Base-by-base conservation (phyloP, 768 basidiomycete species). In the Asterophora lycoperdoides region DNA sequence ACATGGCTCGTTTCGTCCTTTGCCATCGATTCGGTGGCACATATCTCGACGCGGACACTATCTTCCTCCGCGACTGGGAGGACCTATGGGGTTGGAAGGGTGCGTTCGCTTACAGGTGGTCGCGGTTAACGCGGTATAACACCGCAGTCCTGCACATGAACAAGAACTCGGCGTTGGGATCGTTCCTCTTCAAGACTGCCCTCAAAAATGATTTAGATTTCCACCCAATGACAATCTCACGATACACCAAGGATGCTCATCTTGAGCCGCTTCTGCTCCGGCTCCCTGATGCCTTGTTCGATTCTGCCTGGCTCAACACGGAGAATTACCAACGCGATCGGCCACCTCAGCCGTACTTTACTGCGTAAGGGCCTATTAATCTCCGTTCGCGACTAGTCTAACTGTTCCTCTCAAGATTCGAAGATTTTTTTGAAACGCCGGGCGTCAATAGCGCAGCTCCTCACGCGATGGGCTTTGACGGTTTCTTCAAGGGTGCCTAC, bases 41-140 rank as follows among this genome's bases (percentile, higher is more conserved):
- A 41, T 99, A 98, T 63, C 82, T 99, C 44, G 95, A 99, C 60
- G 93, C 94, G 8, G 96, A 98, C 64, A 97, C 93, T 8, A 81
- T 99, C 55, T 83, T 99, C 57, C 69, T 99, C 28, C 86, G 96
- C 17, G 95, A 99, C 61, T 99, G 96, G 96, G 94, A 96, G 63
- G 95, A 98, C 57, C 73, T 99, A 5, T 97, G 92, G 92, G 92
- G 91, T 23, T 96, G 90, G 86, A 83, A 86, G 58, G 94, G 94
- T 33, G 93, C 93, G 14, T 99, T 96, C 59, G 94, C 95, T 7
- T 98, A 97, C 65, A 78, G 95, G 2, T 99, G 95, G 95, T 91
- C 89, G 17, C 84, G 91, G 41, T 72, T 94, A 53, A 81, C 88
- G 60, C 89, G 86, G 64, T 97, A 97, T 67, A 97, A 98, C 73